Evolutionary conservation across 352 stramenopile species (phyloP).

Genomic region (Phytophthora hibernalis): DNA sequence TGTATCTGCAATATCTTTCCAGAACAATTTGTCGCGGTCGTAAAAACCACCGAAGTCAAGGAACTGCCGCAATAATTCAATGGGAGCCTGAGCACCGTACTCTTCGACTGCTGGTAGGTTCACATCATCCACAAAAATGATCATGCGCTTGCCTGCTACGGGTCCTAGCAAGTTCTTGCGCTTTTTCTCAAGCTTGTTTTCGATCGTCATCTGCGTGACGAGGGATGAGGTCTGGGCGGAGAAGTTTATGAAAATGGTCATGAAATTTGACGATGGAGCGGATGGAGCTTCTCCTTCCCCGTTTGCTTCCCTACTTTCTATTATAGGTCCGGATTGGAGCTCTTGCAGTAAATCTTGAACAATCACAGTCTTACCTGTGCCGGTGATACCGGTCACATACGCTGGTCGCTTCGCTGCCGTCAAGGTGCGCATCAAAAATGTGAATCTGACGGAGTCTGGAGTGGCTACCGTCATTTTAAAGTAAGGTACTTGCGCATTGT

Average conservation of each 20-base stretch:
- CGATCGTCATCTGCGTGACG: constrained; percentile 91
- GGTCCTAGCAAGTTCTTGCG: constrained; percentile 94
- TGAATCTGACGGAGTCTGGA: constrained; percentile 76
- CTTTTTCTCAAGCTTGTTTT: constrained; percentile 96
- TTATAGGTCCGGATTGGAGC: constrained; percentile 39
- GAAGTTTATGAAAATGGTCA: constrained; percentile 92
- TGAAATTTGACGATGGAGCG: constrained; percentile 51
- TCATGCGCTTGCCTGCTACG: constrained; percentile 84
- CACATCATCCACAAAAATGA: constrained; percentile 97
- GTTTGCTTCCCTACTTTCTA: constrained; percentile 13
- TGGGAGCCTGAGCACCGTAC: constrained; percentile 94
- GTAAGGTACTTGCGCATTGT: constrained; percentile 63
- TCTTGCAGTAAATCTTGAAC: constrained; percentile 81
- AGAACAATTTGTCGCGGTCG: constrained; percentile 97
- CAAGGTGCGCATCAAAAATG: constrained; percentile 60
- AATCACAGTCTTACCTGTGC: constrained; percentile 91
- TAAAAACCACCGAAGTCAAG: constrained; percentile 97
- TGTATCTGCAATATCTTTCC: constrained; percentile 95
- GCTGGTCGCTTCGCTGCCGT: constrained; percentile 74
- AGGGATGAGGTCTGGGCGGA: constrained; percentile 92
- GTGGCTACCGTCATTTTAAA: constrained; percentile 88
- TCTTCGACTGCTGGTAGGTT: constrained; percentile 95
- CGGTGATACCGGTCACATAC: constrained; percentile 91
- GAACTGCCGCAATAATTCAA: constrained; percentile 95
- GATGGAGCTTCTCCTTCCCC: constrained; percentile 35